Evolutionary conservation across 352 stramenopile species (phyloP), one percentile per base, ranked within the genome.

Genomic region (Phytophthora megakarya): DNA sequence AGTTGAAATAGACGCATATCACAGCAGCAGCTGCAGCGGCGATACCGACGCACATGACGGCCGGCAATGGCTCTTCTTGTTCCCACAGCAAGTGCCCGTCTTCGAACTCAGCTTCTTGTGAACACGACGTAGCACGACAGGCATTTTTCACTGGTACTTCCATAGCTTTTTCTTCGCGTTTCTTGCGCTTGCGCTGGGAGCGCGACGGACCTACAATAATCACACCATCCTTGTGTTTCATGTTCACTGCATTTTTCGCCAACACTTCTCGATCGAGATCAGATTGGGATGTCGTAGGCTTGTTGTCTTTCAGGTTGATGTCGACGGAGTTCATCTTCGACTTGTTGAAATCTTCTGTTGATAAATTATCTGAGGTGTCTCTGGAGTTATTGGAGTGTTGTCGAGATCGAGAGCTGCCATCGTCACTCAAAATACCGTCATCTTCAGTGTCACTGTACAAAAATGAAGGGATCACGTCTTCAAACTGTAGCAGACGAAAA

Each of bases 1-100:
- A 86, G 22, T 66, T 85, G 67, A 86, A 87, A 56, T 86, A 84
- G 19, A 86, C 77, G 50, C 81, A 88, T 8, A 90, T 73, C 43
- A 80, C 71, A 13, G 76, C 81, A 13, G 78, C 81, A 26, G 76
- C 79, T 4, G 78, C 76, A 18, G 78, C 80, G 2, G 81, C 81
- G 60, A 90, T 82, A 18, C 74, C 75, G 40, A 89, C 66, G 25
- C 72, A 78, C 51, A 86, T 57, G 7, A 73, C 69, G 6, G 74
- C 65, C 5, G 79, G 69, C 44, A 81, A 64, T 8, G 72, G 70
- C 30, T 87, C 61, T 47, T 68, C 58, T 9, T 69, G 23, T 44
- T 9, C 19, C 49, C 22, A 54, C 15, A 72, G 43, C 8, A 67
- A 3, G 0, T 39, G 19, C 5, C 32, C 12, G 16, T 60, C 59